Conservation (phyloP, 2,329 filamentous ascomycete genomes). For the Diplodia mutila region DNA sequence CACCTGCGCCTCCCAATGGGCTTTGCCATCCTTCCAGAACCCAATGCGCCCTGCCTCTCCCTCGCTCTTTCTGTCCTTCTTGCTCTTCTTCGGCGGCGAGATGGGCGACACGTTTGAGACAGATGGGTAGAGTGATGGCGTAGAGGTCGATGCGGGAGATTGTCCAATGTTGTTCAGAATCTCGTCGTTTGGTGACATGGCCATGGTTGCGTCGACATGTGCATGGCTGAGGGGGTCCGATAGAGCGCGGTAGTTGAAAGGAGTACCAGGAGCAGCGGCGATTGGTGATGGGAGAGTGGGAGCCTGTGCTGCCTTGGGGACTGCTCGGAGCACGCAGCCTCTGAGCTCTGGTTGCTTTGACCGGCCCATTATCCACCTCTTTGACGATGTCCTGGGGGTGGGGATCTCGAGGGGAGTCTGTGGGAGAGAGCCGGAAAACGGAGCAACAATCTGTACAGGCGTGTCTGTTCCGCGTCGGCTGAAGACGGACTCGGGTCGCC, state of each 20-base stretch:
- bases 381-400: slow-evolving; percentile 3
- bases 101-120: neutral
- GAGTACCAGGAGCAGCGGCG: neutral
- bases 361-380: slow-evolving; percentile 22
- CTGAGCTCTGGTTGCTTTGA: slow-evolving; percentile 20
- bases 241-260: neutral
- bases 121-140: slow-evolving; percentile 27
- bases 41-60: slow-evolving; percentile 43
- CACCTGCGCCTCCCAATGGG: slow-evolving; percentile 42
- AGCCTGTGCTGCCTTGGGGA: slow-evolving; percentile 31
- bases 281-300: slow-evolving; percentile 6
- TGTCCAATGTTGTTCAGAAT: slow-evolving; percentile 42
- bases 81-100: slow-evolving; percentile 26
- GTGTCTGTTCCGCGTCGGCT: slow-evolving; percentile 38
- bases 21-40: slow-evolving; percentile 50
- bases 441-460: slow-evolving; percentile 25
- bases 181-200: slow-evolving; percentile 45
- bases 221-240: slow-evolving; percentile 31
- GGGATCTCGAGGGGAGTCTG: neutral
- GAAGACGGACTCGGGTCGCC: slow-evolving; percentile 38
- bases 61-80: slow-evolving; percentile 10
- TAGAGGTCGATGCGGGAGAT: slow-evolving; percentile 31
- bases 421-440: neutral
- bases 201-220: slow-evolving; percentile 38
- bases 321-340: slow-evolving; percentile 41